Evolutionary conservation across 148 eudicot species (phyloP), one percentile per base, ranked within the genome.

Genomic region (Fallopia convolvulus): DNA sequence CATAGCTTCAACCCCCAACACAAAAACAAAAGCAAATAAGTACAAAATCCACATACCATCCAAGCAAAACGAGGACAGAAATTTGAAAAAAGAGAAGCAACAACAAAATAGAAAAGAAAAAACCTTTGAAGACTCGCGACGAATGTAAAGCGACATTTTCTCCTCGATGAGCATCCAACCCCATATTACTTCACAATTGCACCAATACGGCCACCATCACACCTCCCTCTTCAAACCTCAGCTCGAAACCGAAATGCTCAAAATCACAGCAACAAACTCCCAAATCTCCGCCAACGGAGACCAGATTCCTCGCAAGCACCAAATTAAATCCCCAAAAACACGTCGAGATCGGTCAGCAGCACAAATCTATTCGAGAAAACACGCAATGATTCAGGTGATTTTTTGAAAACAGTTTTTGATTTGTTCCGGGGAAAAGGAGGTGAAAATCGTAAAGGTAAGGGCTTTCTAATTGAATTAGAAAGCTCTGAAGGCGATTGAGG

Each of bases 41-140:
- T 41, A 56, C 20, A 15, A 39, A 68, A 33, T 68, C 44, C 20
- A 36, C 41, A 14, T 9, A 46, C 70, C n/a, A 73, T 10, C 13
- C 13, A 17, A 32, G 41, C 4, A 9, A 52, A 72, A 30, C 71
- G 52, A 40, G 30, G 4, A 17, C 32, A 21, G 21, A 30, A 39
- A 36, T 36, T 39, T 8, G 21, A 49, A 56, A n/a, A 44, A 36
- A 18, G 47, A 56, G 42, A 36, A 56, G 77, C 11, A 36, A 8
- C 18, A 47, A 32, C 8, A 20, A 63, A 32, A 70, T 42, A 7
- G 48, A 46, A 17, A 41, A 3, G 7, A 41, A 71, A 72, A 74
- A 75, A 95, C 99, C 97, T 95, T 95, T 8, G 97, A 95, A 91
- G 97, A 88, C 89, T 92, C 97, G 87, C 97, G 97, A 86, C 99